Conservation (phyloP, 306 rosid species). For the Elaeagnus macrophylla region DNA sequence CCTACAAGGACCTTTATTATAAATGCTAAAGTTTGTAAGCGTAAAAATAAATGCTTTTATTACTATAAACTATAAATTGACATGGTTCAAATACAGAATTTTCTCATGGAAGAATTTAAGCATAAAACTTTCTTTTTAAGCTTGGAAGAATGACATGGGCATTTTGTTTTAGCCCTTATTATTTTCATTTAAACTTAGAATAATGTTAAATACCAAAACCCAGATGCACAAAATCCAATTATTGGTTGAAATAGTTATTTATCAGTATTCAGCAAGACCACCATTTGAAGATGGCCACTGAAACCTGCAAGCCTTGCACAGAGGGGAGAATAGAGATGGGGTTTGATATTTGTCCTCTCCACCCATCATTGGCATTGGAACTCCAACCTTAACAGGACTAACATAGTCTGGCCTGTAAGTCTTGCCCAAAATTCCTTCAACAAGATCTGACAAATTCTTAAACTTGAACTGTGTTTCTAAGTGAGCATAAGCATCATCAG, state of each 20-base stretch:
- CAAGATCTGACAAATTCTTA: slow-evolving; percentile 31
- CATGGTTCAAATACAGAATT: too few species aligned
- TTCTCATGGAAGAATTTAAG: too few species aligned
- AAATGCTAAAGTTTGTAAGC: too few species aligned
- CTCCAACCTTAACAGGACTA: slow-evolving; percentile 66
- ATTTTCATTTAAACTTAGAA: slow-evolving; percentile 10
- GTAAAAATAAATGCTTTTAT: too few species aligned
- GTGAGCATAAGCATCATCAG: slow-evolving; percentile 60
- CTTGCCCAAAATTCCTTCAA: slow-evolving; percentile 70
- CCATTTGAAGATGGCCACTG: slow-evolving; percentile 26
- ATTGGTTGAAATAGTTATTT: neutral
- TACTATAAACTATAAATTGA: too few species aligned
- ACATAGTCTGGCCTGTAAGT: slow-evolving; percentile 57
- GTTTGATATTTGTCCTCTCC: slow-evolving; percentile 62
- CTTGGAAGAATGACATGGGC: slow-evolving; percentile 19
- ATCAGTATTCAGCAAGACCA: slow-evolving; percentile 42
- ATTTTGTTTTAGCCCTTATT: slow-evolving; percentile 35
- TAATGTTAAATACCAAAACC: slow-evolving; percentile 15
- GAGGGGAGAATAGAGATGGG: slow-evolving; percentile 36
- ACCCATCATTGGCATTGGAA: slow-evolving; percentile 74
- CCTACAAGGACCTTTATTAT: too few species aligned
- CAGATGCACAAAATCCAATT: neutral
- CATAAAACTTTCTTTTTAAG: too few species aligned
- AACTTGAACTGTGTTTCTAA: slow-evolving; percentile 66
- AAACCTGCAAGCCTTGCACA: slow-evolving; percentile 50